Base-by-base conservation (phyloP, 345 rosid species). In the Murraya paniculata region DNA sequence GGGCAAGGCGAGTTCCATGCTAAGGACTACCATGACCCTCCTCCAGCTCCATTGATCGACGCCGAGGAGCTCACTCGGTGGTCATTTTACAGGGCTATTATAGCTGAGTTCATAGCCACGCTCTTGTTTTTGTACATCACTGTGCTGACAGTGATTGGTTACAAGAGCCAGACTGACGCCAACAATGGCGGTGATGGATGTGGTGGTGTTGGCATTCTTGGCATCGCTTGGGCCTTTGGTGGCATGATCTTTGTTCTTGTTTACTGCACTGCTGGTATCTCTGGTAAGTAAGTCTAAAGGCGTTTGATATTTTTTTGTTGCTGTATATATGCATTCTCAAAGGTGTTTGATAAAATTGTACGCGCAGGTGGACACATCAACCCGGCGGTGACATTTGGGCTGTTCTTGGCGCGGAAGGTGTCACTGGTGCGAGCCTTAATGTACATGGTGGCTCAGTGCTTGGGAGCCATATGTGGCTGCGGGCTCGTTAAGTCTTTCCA, bases 201-300 rank as follows among this genome's bases (percentile, higher is more conserved):
- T 11, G 88, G 84, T 35, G 91, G 94, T 1, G 94, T 91, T 30
- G 94, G 92, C 71, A 78, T 91, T 71, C 89, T 91, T 2, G 94
- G 92, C 13, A 86, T 91, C 35, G 85, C 94, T 2, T 91, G 94
- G 94, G 88, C 94, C 45, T 91, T 91, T 14, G 92, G 94, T 14
- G 94, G 94, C 79, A 90, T 90, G 94, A 90, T 90, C 65, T 90
- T 90, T 30, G 65, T 90, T 36, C 94, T 90, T 28, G 92, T 90
- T 68, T 89, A 91, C 81, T 91, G 92, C 84, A 91, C 90, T 39
- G 92, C 94, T 70, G 94, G 94, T 72, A 88, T 91, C 69, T 91
- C 94, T 48, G 94, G 94, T 87, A 28, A 45, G 50, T 45, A 14
- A 16, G 80, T 66, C 3, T n/a, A 41, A 11, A 30, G 1, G 50